Percentiles rank a stretch among this genome's conserved stretches.
Evolutionary conservation across 2,329 filamentous ascomycete species (phyloP).

Genomic region (Fusarium sp.): DNA sequence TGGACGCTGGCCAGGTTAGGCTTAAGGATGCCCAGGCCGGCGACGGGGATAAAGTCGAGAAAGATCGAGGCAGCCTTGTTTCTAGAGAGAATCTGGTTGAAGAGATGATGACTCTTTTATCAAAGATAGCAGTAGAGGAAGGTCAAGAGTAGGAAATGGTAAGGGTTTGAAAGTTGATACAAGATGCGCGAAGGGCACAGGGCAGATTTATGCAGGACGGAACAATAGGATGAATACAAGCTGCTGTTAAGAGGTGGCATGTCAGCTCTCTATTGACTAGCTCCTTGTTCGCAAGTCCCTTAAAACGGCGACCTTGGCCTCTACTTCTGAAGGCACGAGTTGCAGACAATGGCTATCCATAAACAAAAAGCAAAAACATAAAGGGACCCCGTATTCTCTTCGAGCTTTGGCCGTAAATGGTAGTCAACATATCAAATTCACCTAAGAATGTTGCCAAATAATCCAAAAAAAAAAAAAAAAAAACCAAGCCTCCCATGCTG

Average conservation of each 20-base stretch:
- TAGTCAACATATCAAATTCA: fast-evolving
- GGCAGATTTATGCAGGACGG: fast-evolving
- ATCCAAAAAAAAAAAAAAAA: neutral
- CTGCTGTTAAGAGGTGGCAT: too few relatives aligned
- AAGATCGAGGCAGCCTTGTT: neutral
- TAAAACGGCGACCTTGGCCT: fast-evolving
- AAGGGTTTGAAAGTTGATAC: neutral
- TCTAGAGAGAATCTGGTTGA: neutral
- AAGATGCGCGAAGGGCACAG: neutral
- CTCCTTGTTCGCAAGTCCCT: too few relatives aligned
- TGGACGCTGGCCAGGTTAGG: neutral
- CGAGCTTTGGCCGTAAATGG: fast-evolving
- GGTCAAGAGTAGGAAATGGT: neutral
- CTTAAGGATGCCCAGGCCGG: neutral
- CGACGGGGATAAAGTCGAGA: neutral
- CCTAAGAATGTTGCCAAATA: neutral
- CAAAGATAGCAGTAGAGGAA: neutral
- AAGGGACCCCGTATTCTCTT: neutral
- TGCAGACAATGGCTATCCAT: too few relatives aligned
- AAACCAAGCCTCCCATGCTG: neutral
- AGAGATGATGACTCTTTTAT: neutral
- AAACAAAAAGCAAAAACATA: neutral
- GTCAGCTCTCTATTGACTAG: too few relatives aligned
- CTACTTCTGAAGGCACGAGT: too few relatives aligned
- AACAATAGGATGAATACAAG: neutral